Percentiles rank a stretch among this genome's conserved stretches.
These are phyloP conservation scores for Thalassiosira sp. DNA, from an alignment of 352 stramenopile species.

Conservation along the genomic window DNA sequence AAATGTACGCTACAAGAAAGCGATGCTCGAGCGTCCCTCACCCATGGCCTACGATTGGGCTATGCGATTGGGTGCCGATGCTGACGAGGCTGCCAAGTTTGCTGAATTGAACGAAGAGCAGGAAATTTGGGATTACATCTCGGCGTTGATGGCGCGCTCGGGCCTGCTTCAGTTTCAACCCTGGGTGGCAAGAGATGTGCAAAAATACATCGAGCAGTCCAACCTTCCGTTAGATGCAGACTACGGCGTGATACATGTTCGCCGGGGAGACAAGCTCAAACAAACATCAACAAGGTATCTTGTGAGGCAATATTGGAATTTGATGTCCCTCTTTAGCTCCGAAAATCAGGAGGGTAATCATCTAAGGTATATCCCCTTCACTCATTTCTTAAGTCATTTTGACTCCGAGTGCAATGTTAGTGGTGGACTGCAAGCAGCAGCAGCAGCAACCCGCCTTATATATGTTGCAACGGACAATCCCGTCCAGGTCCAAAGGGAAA, in stretches of 20 bases:
- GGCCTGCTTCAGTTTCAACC: conserved; percentile 43
- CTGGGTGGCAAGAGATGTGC: conserved; percentile 44
- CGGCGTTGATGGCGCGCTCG: conserved; percentile 35
- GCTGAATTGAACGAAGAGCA: background rate
- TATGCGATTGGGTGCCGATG: background rate
- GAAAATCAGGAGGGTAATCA: background rate
- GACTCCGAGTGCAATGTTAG: conserved; percentile 1
- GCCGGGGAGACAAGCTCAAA: conserved; percentile 40
- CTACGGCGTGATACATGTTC: conserved; percentile 52
- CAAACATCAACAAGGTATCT: conserved; percentile 24
- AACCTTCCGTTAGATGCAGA: conserved; percentile 22
- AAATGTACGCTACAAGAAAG: background rate
- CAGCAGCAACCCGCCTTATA: conserved; percentile 1
- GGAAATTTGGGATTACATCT: conserved; percentile 7
- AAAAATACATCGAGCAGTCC: conserved; percentile 16
- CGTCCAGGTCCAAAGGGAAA: conserved; percentile 12
- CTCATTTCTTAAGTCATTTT: conserved; percentile 27
- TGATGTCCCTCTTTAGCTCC: too few species aligned
- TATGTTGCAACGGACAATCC: conserved; percentile 42
- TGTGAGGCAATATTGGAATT: background rate
- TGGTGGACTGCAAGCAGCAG: too few species aligned
- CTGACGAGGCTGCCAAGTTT: background rate
- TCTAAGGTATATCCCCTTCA: conserved; percentile 49
- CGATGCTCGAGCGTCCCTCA: background rate
- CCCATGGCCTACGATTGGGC: background rate